These are phyloP conservation scores for Quillaja saponaria DNA, from an alignment of 306 rosid species.

Conservation along the genomic window DNA sequence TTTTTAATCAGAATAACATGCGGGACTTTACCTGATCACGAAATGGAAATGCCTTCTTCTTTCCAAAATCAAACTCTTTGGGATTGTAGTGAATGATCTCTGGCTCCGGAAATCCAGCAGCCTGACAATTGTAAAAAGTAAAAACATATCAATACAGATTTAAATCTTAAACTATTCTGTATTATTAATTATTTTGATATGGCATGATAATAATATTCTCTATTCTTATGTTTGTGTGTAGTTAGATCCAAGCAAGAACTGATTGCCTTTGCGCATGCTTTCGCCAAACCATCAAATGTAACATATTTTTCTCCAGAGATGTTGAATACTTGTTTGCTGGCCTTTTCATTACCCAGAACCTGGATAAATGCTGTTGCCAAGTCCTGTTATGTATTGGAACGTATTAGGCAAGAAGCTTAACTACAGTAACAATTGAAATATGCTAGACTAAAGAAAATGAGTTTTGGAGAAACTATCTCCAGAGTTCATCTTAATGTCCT, in stretches of 20 bases:
- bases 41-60: constrained; percentile 91
- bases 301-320: constrained; percentile 90
- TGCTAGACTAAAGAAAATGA: constrained; percentile 1
- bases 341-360: constrained; percentile 88
- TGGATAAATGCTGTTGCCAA: constrained; percentile 73
- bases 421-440: neutral
- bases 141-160: neutral
- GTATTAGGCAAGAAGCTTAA: constrained; percentile 1
- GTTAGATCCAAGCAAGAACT: neutral
- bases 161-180: neutral
- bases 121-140: constrained; percentile 48
- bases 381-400: constrained; percentile 56
- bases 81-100: constrained; percentile 92
- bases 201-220: constrained; percentile 12
- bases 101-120: constrained; percentile 94
- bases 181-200: neutral
- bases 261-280: constrained; percentile 91
- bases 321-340: constrained; percentile 90
- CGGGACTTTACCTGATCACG: constrained; percentile 88
- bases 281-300: constrained; percentile 91
- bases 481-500: too few species aligned
- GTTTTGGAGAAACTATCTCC: neutral
- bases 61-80: constrained; percentile 86
- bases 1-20: neutral
- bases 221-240: neutral